phyloP scores from a whole-genome alignment of 1,139 yeast genomes.

The Wickerhamomyces sp. region DNA sequence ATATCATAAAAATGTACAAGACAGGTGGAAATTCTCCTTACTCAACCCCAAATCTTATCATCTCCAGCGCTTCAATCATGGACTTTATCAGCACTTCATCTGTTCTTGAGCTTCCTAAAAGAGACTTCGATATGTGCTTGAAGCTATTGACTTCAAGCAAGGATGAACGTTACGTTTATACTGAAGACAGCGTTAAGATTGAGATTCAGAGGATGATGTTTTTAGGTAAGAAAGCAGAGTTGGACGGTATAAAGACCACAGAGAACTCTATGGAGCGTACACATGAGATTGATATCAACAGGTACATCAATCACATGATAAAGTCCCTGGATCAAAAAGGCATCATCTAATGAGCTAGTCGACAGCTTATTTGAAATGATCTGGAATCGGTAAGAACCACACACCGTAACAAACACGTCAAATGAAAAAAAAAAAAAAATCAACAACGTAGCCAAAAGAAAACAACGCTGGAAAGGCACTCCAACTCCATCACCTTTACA shows the following conservation, averaged over 20 bases:
- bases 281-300: not conserved
- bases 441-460: not conserved
- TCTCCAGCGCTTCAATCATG: slow-evolving; percentile 32
- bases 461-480: no score
- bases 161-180: slow-evolving; percentile 13
- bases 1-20: slow-evolving; percentile 45
- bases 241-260: slow-evolving; percentile 36
- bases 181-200: slow-evolving; percentile 20
- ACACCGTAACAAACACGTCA: no score
- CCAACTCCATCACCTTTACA: no score
- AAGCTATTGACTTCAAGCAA: slow-evolving; percentile 27
- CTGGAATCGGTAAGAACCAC: no score
- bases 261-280: not conserved
- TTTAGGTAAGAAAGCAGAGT: slow-evolving; percentile 52
- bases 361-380: no score
- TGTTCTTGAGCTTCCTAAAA: slow-evolving; percentile 29
- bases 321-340: no score
- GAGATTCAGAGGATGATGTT: slow-evolving; percentile 53
- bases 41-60: slow-evolving; percentile 10
- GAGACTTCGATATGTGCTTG: slow-evolving; percentile 35
- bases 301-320: not conserved
- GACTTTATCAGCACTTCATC: slow-evolving; percentile 32
- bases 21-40: slow-evolving; percentile 13
- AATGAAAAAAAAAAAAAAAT: not conserved
- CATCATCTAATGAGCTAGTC: no score